phyloP scores from a whole-genome alignment of 352 stramenopile genomes.

The Globisporangium solare region DNA sequence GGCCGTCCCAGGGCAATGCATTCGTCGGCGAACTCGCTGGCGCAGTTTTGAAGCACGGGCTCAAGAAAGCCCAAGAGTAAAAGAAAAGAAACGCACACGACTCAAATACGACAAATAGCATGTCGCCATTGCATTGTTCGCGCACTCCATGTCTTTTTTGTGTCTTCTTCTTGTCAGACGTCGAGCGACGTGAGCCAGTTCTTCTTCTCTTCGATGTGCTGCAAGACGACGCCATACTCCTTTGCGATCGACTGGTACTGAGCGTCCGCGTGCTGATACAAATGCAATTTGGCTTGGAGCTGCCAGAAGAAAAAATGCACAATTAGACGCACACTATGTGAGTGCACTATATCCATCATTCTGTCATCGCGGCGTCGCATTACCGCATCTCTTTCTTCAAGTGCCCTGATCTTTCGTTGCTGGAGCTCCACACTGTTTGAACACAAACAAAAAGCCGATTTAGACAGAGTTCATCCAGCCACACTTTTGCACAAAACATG shows the following conservation, averaged over 20 bases:
- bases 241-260: slow-evolving; percentile 34
- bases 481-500: background rate
- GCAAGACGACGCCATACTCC: slow-evolving; percentile 27
- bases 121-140: slow-evolving; percentile 8
- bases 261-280: slow-evolving; percentile 26
- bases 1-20: slow-evolving; percentile 40
- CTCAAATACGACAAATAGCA: slow-evolving; percentile 3
- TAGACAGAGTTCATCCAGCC: background rate
- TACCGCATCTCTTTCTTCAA: slow-evolving; percentile 20
- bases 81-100: background rate
- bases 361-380: background rate
- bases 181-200: slow-evolving; percentile 37
- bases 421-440: slow-evolving; percentile 19
- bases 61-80: slow-evolving; percentile 36
- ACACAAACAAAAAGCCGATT: background rate
- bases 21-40: slow-evolving; percentile 76
- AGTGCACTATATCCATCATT: background rate
- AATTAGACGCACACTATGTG: background rate
- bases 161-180: slow-evolving; percentile 24
- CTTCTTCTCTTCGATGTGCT: slow-evolving; percentile 35
- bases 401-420: slow-evolving; percentile 16
- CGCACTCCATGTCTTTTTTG: background rate
- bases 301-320: slow-evolving; percentile 4
- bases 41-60: slow-evolving; percentile 68
- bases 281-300: slow-evolving; percentile 28